A percentile compares a stretch with the other conserved stretches of the same genome.
These are phyloP conservation scores for Termitomyces sp. DNA, from an alignment of 768 basidiomycete species.

Conservation along the genomic window DNA sequence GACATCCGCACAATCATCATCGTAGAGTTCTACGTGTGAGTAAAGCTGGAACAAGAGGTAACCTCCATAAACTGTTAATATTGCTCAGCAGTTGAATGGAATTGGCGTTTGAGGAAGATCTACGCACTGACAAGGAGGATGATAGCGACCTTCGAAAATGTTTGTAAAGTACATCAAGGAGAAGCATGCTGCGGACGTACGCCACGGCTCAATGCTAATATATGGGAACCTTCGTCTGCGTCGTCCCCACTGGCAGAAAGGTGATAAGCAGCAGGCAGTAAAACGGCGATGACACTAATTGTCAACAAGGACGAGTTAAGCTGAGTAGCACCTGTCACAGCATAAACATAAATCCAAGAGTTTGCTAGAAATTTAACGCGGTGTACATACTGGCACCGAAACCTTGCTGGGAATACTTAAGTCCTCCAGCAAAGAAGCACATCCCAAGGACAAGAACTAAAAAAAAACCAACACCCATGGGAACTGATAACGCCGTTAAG, in stretches of 20 bases:
- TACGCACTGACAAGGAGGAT: conserved; percentile 69
- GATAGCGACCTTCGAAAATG: conserved; percentile 50
- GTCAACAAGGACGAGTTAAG: conserved; percentile 71
- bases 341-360: neutral
- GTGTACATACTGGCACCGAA: conserved; percentile 61
- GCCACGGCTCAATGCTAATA: conserved; percentile 69
- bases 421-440: conserved; percentile 86
- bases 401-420: conserved; percentile 74
- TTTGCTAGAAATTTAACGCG: conserved; percentile 18
- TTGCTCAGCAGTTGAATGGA: conserved; percentile 27
- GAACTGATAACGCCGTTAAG: neutral
- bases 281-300: conserved; percentile 73
- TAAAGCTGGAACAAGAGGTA: conserved; percentile 78
- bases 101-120: neutral
- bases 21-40: conserved; percentile 69
- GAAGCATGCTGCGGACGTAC: conserved; percentile 32
- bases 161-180: neutral
- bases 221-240: conserved; percentile 31
- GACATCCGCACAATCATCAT: conserved; percentile 35
- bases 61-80: conserved; percentile 58
- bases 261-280: conserved; percentile 79
- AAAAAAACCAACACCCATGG: neutral
- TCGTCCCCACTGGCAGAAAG: conserved; percentile 31
- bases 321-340: conserved; percentile 48
- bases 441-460: conserved; percentile 79